A percentile compares a stretch with the other conserved stretches of the same genome.
These are phyloP conservation scores for Fusarium luffae DNA, from an alignment of 2,329 filamentous ascomycete genomes.

Conservation along the genomic window DNA sequence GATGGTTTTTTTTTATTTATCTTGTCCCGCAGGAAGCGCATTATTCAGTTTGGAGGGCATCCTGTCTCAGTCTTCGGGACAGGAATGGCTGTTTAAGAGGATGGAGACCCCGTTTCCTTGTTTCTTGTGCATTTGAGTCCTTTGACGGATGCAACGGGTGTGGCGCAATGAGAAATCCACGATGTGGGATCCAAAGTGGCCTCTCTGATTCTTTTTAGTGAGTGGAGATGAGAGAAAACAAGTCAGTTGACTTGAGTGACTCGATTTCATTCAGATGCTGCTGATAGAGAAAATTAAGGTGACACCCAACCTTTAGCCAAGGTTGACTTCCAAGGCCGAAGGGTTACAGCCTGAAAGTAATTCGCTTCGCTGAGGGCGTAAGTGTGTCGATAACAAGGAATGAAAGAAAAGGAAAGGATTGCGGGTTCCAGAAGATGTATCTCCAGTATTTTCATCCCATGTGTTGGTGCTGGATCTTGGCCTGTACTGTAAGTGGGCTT, in stretches of 20 bases:
- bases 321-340: slow-evolving; percentile 13
- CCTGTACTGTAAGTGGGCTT: neutral
- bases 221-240: slow-evolving; percentile 14
- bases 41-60: slow-evolving; percentile 39
- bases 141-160: slow-evolving; percentile 32
- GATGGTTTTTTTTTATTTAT: slow-evolving; percentile 6
- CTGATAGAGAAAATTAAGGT: neutral
- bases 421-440: neutral
- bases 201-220: slow-evolving; percentile 22
- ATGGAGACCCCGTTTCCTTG: slow-evolving; percentile 23
- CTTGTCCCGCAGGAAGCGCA: slow-evolving; percentile 37
- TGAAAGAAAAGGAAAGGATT: neutral
- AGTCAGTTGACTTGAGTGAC: slow-evolving; percentile 2
- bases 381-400: neutral
- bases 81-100: slow-evolving; percentile 37
- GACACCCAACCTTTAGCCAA: slow-evolving; percentile 8
- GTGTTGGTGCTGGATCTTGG: neutral
- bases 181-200: slow-evolving; percentile 21
- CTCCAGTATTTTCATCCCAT: neutral
- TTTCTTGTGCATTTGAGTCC: slow-evolving; percentile 21
- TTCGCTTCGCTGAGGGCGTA: neutral
- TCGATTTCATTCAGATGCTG: neutral
- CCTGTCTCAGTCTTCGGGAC: slow-evolving; percentile 41
- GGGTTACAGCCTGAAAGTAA: neutral
- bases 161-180: slow-evolving; percentile 32